Evolutionary conservation across 2,329 filamentous ascomycete genomes (phyloP).

Genomic region (Colletotrichum liaoningense): DNA sequence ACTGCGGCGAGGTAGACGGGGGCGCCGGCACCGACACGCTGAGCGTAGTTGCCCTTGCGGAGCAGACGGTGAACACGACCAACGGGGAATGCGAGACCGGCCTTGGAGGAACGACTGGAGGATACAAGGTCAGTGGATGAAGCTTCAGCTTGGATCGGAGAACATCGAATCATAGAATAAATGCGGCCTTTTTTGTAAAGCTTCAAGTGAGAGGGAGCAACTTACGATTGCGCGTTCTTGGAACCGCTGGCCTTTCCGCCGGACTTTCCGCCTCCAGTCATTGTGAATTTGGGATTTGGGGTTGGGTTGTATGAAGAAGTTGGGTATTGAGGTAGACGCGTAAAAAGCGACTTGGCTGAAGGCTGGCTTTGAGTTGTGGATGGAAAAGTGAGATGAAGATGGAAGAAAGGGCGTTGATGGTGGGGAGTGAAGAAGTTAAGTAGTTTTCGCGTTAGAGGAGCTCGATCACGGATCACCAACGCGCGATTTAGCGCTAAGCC

Average conservation of each 20-base stretch:
- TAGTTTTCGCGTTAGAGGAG: conserved; percentile 62
- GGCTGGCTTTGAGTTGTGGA: conserved; percentile 40
- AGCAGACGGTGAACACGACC: conserved; percentile 99
- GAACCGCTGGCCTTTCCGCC: conserved; percentile 99
- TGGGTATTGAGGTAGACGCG: conserved; percentile 23
- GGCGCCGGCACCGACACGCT: conserved; percentile 98
- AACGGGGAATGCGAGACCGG: conserved; percentile 97
- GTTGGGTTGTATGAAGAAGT: conserved; percentile 43
- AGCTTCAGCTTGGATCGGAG: neutral
- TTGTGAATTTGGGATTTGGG: conserved; percentile 73
- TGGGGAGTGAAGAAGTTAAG: conserved; percentile 64
- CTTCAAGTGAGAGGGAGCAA: conserved; percentile 42
- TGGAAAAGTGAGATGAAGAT: conserved; percentile 45
- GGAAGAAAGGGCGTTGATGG: conserved; percentile 48
- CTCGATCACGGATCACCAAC: conserved; percentile 63
- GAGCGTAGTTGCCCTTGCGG: conserved; percentile 99
- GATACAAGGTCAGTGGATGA: conserved; percentile 50
- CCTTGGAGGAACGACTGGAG: conserved; percentile 94
- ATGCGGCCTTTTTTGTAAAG: conserved; percentile 3
- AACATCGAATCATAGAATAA: too few relatives aligned
- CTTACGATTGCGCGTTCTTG: conserved; percentile 99
- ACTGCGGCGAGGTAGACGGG: conserved; percentile 98
- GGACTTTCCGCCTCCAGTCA: conserved; percentile 99
- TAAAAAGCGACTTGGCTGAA: conserved; percentile 30
- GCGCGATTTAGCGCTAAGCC: conserved; percentile 44